Conservation (phyloP, 371 early-diverging fungal genomes). For the Rhizopus microsporus region DNA sequence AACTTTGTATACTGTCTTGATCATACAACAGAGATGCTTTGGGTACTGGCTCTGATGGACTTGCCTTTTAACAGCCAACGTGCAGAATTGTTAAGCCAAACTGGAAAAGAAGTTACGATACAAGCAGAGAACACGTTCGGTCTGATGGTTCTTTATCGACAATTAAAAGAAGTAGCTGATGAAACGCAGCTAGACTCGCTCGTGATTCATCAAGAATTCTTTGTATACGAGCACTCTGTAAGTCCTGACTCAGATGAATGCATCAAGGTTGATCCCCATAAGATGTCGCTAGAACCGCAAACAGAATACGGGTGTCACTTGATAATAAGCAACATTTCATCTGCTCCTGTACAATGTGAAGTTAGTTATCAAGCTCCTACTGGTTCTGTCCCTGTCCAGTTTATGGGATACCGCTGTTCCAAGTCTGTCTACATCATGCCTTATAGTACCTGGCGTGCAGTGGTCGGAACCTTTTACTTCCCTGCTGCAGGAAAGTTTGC, state of each 20-base stretch:
- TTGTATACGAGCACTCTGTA: conserved; percentile 12
- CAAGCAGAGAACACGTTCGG: conserved; percentile 10
- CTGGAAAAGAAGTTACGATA: not conserved
- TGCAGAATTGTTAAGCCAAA: not conserved
- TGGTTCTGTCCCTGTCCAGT: conserved; percentile 38
- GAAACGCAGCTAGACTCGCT: conserved; percentile 1
- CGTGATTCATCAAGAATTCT: conserved; percentile 37
- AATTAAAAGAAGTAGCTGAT: conserved; percentile 20
- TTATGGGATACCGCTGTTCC: conserved; percentile 34
- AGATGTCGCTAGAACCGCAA: conserved; percentile 5
- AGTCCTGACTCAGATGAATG: conserved; percentile 28
- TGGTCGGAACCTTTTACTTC: conserved; percentile 55
- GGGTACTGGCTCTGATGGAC: conserved; percentile 48
- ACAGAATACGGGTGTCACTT: conserved; percentile 44
- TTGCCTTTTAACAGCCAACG: conserved; percentile 31
- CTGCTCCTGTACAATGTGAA: conserved; percentile 29
- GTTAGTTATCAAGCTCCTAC: conserved; percentile 46
- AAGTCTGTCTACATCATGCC: conserved; percentile 37
- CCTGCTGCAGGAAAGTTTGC: conserved; percentile 46
- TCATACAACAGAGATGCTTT: conserved; percentile 40
- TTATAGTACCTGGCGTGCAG: conserved; percentile 45
- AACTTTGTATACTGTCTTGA: conserved; percentile 46
- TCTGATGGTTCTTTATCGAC: conserved; percentile 49
- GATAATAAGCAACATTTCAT: conserved; percentile 41
- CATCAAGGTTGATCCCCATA: conserved; percentile 27